Conservation (phyloP, 2,329 filamentous ascomycete species). For the Botrytis fragariae region DNA sequence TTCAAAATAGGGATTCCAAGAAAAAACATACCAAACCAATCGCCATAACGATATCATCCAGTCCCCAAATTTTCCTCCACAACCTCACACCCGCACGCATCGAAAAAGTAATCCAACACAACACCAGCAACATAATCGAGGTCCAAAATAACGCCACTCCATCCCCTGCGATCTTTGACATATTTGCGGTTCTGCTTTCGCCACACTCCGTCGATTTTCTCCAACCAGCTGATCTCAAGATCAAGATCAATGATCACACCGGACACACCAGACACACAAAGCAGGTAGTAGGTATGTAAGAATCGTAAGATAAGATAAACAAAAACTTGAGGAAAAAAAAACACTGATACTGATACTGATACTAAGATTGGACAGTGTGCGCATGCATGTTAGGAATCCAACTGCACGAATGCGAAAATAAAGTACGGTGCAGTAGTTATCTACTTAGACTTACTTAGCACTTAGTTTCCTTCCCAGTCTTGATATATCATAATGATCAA, state of each 20-base stretch:
- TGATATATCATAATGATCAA: not conserved
- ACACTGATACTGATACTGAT: not conserved
- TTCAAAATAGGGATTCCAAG: too few relatives aligned
- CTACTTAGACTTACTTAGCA: not conserved
- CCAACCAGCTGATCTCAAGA: not conserved
- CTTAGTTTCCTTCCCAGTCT: not conserved
- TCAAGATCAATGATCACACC: not conserved
- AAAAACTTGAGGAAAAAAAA: not conserved
- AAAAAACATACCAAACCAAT: conserved; percentile 32
- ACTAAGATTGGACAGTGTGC: not conserved
- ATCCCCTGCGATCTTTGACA: conserved; percentile 33
- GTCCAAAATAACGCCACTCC: conserved; percentile 33
- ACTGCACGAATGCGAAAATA: not conserved
- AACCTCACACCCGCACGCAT: conserved; percentile 30
- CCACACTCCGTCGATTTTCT: not conserved
- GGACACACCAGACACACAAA: too few relatives aligned
- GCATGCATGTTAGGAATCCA: not conserved
- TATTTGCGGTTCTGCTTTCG: conserved; percentile 21
- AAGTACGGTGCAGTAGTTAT: not conserved
- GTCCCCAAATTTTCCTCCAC: conserved; percentile 34
- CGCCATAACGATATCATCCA: conserved; percentile 35
- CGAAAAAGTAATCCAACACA: conserved; percentile 32
- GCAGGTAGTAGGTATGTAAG: not conserved
- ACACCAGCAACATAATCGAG: conserved; percentile 30
- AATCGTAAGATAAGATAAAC: not conserved